Evolutionary conservation across 352 stramenopile species (phyloP), one percentile per base, ranked within the genome.

Genomic region (Phytopythium cucurbitacearum): DNA sequence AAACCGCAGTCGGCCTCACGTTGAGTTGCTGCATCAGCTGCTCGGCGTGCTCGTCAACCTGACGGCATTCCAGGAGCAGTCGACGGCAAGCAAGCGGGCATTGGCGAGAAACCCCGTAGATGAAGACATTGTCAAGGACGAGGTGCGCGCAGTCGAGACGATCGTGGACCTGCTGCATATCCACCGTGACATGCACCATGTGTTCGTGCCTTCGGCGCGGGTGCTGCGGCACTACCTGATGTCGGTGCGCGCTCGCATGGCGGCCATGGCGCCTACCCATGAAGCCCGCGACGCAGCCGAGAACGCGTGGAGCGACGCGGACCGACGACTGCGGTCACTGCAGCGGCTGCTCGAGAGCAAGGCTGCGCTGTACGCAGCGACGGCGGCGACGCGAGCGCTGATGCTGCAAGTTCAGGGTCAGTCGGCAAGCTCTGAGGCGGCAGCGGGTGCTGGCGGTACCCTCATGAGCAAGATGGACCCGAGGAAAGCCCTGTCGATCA

Each of bases 161-260:
- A 79, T 98, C 11, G 78, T 98, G 10, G 94, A 98, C 57, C 62
- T 98, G 44, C 65, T 98, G 53, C 95, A 98, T 65, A 96, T 98
- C 55, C 97, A 98, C 60, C 87, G 88, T 41, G 88, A 96, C 51
- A 94, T 94, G 82, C 72, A 86, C 37, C 69, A 81, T 28, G 67
- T 97, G 15, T 96, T 95, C 49, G 63, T 80, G 39, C 67, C 93
- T 1, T 80, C 78, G 7, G 73, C 80, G 3, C 56, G 67, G 5
- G 66, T 91, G 36, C 64, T 92, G 34, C 71, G 72, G 59, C 77
- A 85, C 36, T 87, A 90, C 57, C 45, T 94, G 7, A 35, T 51
- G 6, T 53, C 57, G n/a, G 39, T 80, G 38, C 60, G 61, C 11
- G 56, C 62, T 4, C 40, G 78, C 38, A 59, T 57, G 21, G 37